Conservation (phyloP, 352 stramenopile genomes). For the Phytophthora uliginosa region DNA sequence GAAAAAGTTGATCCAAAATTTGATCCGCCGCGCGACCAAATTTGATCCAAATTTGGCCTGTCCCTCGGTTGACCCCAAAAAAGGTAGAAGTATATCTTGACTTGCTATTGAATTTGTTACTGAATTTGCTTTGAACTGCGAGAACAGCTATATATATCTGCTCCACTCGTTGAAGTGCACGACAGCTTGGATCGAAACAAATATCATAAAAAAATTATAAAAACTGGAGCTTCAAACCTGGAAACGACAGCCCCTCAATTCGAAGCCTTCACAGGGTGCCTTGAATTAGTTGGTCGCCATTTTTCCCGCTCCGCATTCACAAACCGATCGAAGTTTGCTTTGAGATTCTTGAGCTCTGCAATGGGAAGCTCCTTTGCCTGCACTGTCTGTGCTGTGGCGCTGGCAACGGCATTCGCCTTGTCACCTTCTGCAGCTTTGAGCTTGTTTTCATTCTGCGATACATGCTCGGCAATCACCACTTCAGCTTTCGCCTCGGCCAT, state of each 20-base stretch:
- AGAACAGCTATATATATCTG: too few species aligned
- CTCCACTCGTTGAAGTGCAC: too few species aligned
- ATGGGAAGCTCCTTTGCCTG: conserved; percentile 59
- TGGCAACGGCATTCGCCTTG: conserved; percentile 64
- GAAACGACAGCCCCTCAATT: background rate
- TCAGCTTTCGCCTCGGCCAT: conserved; percentile 71
- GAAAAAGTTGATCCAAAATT: too few species aligned
- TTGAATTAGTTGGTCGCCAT: conserved; percentile 82
- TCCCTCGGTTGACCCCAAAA: too few species aligned
- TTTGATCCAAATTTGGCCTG: too few species aligned
- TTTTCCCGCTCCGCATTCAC: conserved; percentile 73
- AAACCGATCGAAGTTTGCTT: conserved; percentile 67
- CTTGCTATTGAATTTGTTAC: too few species aligned
- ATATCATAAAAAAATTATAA: background rate
- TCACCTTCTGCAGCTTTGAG: conserved; percentile 64
- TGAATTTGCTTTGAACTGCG: too few species aligned
- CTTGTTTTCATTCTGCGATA: conserved; percentile 57
- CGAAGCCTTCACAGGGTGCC: conserved; percentile 38
- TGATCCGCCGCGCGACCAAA: too few species aligned
- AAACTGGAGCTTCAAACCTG: background rate
- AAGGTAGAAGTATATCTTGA: too few species aligned
- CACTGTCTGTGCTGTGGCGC: conserved; percentile 50
- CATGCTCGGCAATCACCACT: conserved; percentile 68
- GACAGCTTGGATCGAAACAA: background rate
- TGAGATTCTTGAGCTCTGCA: conserved; percentile 56